A percentile compares a stretch with the other conserved stretches of the same genome.
These are phyloP conservation scores for Linanthus parryae DNA, from an alignment of 148 eudicot genomes.

Conservation along the genomic window DNA sequence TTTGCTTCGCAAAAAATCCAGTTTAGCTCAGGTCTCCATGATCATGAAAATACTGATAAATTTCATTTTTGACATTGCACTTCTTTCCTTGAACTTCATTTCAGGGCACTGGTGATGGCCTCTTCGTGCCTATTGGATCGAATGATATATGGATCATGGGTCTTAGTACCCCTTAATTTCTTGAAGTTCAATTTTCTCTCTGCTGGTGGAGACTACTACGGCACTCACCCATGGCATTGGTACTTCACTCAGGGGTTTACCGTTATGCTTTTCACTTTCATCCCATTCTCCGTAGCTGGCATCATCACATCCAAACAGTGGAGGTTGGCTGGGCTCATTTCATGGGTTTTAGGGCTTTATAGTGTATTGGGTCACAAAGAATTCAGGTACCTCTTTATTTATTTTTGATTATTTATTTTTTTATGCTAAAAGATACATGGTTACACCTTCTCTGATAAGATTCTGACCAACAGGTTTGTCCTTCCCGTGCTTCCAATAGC, in stretches of 20 bases:
- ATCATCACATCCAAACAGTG: slow-evolving; percentile 57
- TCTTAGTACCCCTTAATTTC: slow-evolving; percentile 84
- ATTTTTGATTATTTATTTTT: slow-evolving; percentile 3
- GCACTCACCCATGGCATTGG: slow-evolving; percentile 99
- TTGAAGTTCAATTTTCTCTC: slow-evolving; percentile 93
- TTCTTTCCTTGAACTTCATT: slow-evolving; percentile 5
- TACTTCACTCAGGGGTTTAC: slow-evolving; percentile 90
- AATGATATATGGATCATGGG: slow-evolving; percentile 82
- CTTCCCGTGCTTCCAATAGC: slow-evolving; percentile 94
- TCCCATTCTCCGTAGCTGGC: slow-evolving; percentile 78
- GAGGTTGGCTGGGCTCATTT: slow-evolving; percentile 75
- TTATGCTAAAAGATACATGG: neutral
- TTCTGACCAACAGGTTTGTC: slow-evolving; percentile 66
- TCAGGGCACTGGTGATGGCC: slow-evolving; percentile 66
- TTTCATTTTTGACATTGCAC: too few relatives aligned
- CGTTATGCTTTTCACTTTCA: slow-evolving; percentile 76
- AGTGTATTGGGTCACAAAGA: slow-evolving; percentile 95
- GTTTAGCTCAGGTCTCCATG: too few relatives aligned
- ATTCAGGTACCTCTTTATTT: slow-evolving; percentile 56
- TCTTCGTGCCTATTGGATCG: slow-evolving; percentile 61
- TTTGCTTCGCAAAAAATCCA: too few relatives aligned
- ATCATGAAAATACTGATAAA: too few relatives aligned
- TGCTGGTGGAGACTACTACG: slow-evolving; percentile 97
- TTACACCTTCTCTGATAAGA: slow-evolving; percentile 3
- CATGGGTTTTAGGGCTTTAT: slow-evolving; percentile 84